Evolutionary conservation across 108 stramenopile species (phyloP), one percentile per base, ranked within the genome.

Genomic region (Cyclotella sp.): DNA sequence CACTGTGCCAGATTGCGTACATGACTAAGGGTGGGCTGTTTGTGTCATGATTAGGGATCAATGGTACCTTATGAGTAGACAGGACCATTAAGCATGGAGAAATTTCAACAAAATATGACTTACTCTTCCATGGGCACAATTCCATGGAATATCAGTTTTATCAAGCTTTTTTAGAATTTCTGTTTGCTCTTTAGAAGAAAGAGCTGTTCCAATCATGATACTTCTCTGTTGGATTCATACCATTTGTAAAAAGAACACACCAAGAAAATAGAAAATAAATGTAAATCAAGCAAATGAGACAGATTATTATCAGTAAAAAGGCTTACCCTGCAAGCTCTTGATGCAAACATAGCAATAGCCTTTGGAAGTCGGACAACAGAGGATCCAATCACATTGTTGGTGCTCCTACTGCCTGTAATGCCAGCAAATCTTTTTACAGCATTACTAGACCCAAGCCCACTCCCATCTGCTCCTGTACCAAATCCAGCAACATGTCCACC

Each of bases 291-390:
- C n/a, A n/a, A n/a, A n/a, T n/a, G n/a, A n/a, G n/a, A n/a, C n/a
- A n/a, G n/a, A n/a, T n/a, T n/a, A n/a, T n/a, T n/a, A n/a, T n/a
- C n/a, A 15, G 11, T 22, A 2, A 64, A 22, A 15, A 45, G 0
- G 65, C 79, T 85, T 43, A 75, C 82, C 13, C 98, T 86, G 76
- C 98, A 98, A 27, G 98, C 97, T 5, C 98, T 81, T 62, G 84
- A 94, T 39, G 98, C 98, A 87, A 98, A 98, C 96, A 98, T 97
- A 63, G 97, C 94, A 44, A 97, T 90, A 22, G 97, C 93, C 82
- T 98, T 98, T 22, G 97, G 97, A 12, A 98, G 87, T 18, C 95
- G 82, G 29, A 86, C 82, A 57, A 96, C 85, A 16, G 88, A 64
- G 29, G 78, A 71, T 43, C 75, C 84, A 61, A 72, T 71, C 29